Conservation (phyloP, 192 early-diverging fungal genomes). For the Entomortierella lignicola region DNA sequence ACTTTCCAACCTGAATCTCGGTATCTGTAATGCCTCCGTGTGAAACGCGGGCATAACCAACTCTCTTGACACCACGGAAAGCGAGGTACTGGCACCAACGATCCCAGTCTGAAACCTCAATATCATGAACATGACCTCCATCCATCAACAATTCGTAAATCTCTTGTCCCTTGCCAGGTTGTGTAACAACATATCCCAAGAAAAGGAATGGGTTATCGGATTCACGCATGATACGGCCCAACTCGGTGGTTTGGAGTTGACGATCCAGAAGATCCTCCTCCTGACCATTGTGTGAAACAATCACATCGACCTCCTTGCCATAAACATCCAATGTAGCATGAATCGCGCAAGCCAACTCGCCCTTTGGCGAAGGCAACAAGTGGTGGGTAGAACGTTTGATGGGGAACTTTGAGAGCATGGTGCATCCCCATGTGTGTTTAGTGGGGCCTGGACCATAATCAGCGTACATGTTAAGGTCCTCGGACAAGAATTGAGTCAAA, state of each 20-base stretch:
- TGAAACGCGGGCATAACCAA: constrained; percentile 79
- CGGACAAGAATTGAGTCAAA: constrained; percentile 79
- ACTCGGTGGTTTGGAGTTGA: constrained; percentile 78
- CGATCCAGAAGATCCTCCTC: constrained; percentile 82
- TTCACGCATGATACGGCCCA: constrained; percentile 82
- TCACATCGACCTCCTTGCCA: constrained; percentile 82
- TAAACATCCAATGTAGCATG: constrained; percentile 88
- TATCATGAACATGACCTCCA: constrained; percentile 78
- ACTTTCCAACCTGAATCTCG: constrained; percentile 86
- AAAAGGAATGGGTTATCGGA: constrained; percentile 82
- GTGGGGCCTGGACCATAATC: constrained; percentile 86
- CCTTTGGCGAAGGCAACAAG: constrained; percentile 81
- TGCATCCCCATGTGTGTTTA: constrained; percentile 90
- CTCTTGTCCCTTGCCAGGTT: constrained; percentile 67
- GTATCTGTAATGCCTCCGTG: constrained; percentile 89
- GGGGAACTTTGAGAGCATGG: constrained; percentile 87
- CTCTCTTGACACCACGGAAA: constrained; percentile 79
- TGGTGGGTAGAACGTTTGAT: constrained; percentile 79
- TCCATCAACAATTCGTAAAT: constrained; percentile 72
- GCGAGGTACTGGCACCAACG: constrained; percentile 90
- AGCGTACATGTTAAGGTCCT: constrained; percentile 80
- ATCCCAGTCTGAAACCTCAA: constrained; percentile 80
- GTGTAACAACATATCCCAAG: constrained; percentile 86
- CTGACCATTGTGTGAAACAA: constrained; percentile 87
- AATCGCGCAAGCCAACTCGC: constrained; percentile 87